Evolutionary conservation across 2,329 filamentous ascomycete genomes (phyloP).

Genomic region (Pseudovirgaria hyperparasitica): DNA sequence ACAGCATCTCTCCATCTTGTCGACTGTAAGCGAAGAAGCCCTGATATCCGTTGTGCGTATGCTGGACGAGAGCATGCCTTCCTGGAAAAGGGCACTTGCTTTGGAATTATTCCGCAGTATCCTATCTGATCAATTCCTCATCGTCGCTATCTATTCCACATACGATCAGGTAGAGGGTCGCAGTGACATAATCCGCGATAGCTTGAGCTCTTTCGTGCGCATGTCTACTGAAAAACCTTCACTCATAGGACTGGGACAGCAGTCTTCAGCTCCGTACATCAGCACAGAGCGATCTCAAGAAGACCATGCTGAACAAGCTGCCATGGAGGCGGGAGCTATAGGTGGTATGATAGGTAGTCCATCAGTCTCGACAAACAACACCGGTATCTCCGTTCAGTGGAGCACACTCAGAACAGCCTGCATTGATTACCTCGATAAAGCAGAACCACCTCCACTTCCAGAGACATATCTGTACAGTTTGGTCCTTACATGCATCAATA

Average conservation of each 20-base stretch:
- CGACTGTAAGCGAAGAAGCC: constrained; percentile 70
- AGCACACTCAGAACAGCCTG: constrained; percentile 77
- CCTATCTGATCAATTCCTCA: constrained; percentile 65
- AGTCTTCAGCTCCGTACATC: constrained; percentile 68
- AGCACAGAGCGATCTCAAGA: constrained; percentile 51
- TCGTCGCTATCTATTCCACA: constrained; percentile 66
- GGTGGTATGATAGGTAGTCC: constrained; percentile 70
- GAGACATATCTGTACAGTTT: constrained; percentile 92
- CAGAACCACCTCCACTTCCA: constrained; percentile 67
- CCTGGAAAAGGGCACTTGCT: constrained; percentile 81
- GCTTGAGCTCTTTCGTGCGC: constrained; percentile 82
- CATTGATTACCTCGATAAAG: constrained; percentile 89
- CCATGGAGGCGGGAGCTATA: constrained; percentile 77
- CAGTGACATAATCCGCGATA: constrained; percentile 65
- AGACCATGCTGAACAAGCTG: constrained; percentile 62
- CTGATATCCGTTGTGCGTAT: constrained; percentile 72
- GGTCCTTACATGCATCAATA: constrained; percentile 77
- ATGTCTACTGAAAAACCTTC: constrained; percentile 82
- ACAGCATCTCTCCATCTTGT: constrained; percentile 61
- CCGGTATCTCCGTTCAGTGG: constrained; percentile 82
- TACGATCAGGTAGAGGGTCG: constrained; percentile 65
- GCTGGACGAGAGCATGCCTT: constrained; percentile 62
- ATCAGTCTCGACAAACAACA: constrained; percentile 43
- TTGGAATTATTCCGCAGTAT: constrained; percentile 84
- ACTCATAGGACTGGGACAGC: constrained; percentile 76